A percentile compares a stretch with the other conserved stretches of the same genome.
phyloP scores from a whole-genome alignment of 2,329 filamentous ascomycete species.

The Verticillium dahliae region DNA sequence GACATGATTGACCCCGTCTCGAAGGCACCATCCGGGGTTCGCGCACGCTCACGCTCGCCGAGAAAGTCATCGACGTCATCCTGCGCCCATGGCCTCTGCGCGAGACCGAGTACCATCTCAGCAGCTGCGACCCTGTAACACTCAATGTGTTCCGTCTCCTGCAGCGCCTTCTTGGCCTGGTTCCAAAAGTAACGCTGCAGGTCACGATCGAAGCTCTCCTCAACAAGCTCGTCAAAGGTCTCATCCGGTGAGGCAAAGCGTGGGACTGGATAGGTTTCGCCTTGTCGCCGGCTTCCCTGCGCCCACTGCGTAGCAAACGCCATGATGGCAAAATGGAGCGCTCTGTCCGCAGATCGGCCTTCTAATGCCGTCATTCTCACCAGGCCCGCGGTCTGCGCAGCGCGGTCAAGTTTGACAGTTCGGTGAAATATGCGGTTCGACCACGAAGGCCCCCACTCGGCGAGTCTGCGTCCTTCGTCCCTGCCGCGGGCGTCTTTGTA shows the following conservation, averaged over 20 bases:
- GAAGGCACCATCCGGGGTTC: background rate
- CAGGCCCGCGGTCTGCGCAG: conserved; percentile 30
- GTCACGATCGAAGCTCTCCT: conserved; percentile 27
- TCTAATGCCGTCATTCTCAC: conserved; percentile 32
- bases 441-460: conserved; percentile 32
- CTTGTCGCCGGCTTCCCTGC: conserved; percentile 23
- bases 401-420: conserved; percentile 39
- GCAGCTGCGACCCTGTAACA: conserved; percentile 29
- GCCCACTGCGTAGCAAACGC: conserved; percentile 48
- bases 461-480: conserved; percentile 14
- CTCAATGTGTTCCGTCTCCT: conserved; percentile 26
- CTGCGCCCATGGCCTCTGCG: conserved; percentile 22
- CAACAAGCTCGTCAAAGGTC: conserved; percentile 9
- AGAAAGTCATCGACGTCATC: background rate
- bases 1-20: background rate
- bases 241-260: background rate
- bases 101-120: conserved; percentile 29
- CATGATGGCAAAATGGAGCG: conserved; percentile 41
- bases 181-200: conserved; percentile 30
- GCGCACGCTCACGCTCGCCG: background rate
- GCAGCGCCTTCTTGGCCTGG: conserved; percentile 26
- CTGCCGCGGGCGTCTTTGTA: conserved; percentile 24
- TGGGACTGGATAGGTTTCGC: conserved; percentile 8
- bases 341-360: conserved; percentile 34
- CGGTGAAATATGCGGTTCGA: conserved; percentile 43